Evolutionary conservation across 2,329 filamentous ascomycete genomes (phyloP).

Genomic region (Cladosporium sp.): DNA sequence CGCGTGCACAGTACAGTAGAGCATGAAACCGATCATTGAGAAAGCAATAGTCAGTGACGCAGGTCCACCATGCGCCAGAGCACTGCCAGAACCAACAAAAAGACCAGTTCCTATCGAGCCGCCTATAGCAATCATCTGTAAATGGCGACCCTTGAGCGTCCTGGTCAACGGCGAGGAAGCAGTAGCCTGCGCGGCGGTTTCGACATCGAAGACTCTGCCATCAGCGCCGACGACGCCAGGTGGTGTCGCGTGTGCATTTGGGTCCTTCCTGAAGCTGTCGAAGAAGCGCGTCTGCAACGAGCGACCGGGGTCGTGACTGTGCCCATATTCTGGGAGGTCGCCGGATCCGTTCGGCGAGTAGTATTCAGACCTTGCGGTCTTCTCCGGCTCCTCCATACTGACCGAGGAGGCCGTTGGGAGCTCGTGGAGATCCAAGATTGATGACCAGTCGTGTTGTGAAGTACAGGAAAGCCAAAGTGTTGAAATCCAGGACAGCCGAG

Average conservation of each 20-base stretch:
- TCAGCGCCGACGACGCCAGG: conserved; percentile 46
- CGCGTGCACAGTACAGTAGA: conserved; percentile 32
- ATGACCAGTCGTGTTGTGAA: not conserved
- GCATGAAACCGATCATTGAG: conserved; percentile 29
- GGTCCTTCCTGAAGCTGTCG: conserved; percentile 63
- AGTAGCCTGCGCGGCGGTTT: conserved; percentile 58
- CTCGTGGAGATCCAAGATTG: not conserved
- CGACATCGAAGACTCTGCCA: conserved; percentile 59
- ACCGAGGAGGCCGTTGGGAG: not conserved
- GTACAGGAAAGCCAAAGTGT: not conserved
- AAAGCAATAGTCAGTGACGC: conserved; percentile 31
- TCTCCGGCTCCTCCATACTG: conserved; percentile 22
- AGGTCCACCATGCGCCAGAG: conserved; percentile 31
- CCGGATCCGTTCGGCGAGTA: conserved; percentile 19
- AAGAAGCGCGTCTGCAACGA: conserved; percentile 36
- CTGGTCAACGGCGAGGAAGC: conserved; percentile 71
- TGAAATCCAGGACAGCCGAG: not conserved
- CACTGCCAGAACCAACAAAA: conserved; percentile 32
- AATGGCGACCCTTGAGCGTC: conserved; percentile 69
- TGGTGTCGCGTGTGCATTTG: conserved; percentile 50
- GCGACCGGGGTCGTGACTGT: not conserved
- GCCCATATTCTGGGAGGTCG: conserved; percentile 12
- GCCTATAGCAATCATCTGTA: conserved; percentile 97
- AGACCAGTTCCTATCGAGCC: conserved; percentile 62
- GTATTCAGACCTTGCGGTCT: conserved; percentile 15